Evolutionary conservation across 345 rosid species (phyloP), one percentile per base, ranked within the genome.

Genomic region (Euphorbia peplus): DNA sequence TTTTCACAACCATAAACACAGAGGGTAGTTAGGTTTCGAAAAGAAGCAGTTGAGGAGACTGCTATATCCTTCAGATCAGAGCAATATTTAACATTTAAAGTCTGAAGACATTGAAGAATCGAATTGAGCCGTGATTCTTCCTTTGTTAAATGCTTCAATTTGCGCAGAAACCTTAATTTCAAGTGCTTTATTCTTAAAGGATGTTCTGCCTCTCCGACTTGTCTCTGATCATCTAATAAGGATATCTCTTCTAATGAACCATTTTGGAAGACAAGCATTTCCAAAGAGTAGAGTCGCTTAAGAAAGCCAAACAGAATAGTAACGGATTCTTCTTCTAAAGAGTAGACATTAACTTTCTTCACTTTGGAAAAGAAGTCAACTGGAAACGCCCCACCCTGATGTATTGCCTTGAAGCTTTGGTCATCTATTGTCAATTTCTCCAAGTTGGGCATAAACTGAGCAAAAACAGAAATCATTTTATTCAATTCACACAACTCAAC

Each of bases 241-340:
- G 72, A 70, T 10, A 74, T 12, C 72, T 60, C 69, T 61, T 71
- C 29, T 22, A 65, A 69, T 21, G 16, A 24, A 55, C 56, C 29
- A 15, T 2, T 0, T 0, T 0, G 0, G 0, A 77, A 30, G n/a
- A 3, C 0, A 56, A 81, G 73, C 16, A 8, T 1, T 26, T 74
- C 32, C 66, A 80, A 25, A 52, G 70, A 58, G 2, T 9, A 29
- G 18, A 70, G 68, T 65, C 15, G 60, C 41, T 39, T 4, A 0
- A 73, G 41, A 14, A 65, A 3, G 12, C 0, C 9, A n/a, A 62
- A 14, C 28, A 65, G 78, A 22, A 76, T 58, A 13, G 44, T 21
- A 32, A n/a, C 11, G 8, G 63, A 59, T 59, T 18, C 64, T 5
- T 35, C 21, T 12, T 21, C 13, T 4, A 60, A 37, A 5, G 4